phyloP scores from a whole-genome alignment of 2,329 filamentous ascomycete genomes.

The Colletotrichum tropicicola region DNA sequence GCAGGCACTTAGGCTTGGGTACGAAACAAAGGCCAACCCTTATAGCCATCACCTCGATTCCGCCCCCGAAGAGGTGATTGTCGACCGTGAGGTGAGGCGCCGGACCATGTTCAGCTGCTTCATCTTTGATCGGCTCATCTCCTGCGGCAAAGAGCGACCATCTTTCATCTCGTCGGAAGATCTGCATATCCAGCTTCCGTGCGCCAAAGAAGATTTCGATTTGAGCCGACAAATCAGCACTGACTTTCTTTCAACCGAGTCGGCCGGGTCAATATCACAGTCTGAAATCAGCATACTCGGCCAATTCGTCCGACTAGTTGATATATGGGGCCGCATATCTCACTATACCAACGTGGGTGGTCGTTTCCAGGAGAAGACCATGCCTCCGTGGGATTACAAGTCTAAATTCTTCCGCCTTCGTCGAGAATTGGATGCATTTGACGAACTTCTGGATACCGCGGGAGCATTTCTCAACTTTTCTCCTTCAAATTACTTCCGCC shows the following conservation, averaged over 20 bases:
- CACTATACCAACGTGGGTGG: constrained; percentile 61
- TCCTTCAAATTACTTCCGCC: constrained; percentile 68
- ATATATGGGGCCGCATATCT: constrained; percentile 66
- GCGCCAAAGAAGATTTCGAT: constrained; percentile 71
- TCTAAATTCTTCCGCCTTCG: constrained; percentile 64
- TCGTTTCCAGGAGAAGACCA: constrained; percentile 56
- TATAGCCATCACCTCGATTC: constrained; percentile 9
- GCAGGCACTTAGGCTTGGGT: constrained; percentile 68
- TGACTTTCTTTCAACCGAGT: constrained; percentile 38
- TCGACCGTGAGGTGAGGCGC: constrained; percentile 64
- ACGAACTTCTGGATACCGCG: constrained; percentile 52
- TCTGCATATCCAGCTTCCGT: constrained; percentile 71
- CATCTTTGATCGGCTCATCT: constrained; percentile 74
- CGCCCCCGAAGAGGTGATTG: constrained; percentile 37
- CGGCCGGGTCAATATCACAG: constrained; percentile 44
- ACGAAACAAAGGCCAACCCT: constrained; percentile 52
- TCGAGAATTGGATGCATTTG: constrained; percentile 58
- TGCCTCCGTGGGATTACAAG: constrained; percentile 67
- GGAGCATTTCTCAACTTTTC: constrained; percentile 48
- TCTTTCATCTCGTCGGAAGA: constrained; percentile 67
- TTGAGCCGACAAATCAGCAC: constrained; percentile 66
- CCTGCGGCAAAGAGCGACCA: constrained; percentile 71
- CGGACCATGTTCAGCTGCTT: constrained; percentile 80
- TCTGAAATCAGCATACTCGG: constrained; percentile 57
- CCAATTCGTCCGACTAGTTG: constrained; percentile 64